Conservation (phyloP, 1,139 yeast genomes). For the Debaryomyces coudertii region DNA sequence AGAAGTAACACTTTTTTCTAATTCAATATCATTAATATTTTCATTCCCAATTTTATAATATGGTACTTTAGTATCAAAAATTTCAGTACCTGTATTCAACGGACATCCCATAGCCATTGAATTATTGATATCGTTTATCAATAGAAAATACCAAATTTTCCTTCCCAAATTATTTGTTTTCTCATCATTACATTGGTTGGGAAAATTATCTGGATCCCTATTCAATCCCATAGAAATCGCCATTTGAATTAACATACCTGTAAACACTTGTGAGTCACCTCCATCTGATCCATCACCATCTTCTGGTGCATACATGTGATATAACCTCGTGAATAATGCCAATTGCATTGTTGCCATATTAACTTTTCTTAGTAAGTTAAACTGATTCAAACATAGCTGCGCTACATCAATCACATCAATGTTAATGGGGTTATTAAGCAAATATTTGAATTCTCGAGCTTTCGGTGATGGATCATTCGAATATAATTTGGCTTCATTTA, state of each 20-base stretch:
- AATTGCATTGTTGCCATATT: constrained; percentile 56
- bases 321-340: constrained; percentile 39
- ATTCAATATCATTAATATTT: constrained; percentile 28
- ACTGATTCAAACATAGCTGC: constrained; percentile 40
- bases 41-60: constrained; percentile 34
- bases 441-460: constrained; percentile 28
- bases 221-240: constrained; percentile 50
- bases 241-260: constrained; percentile 42
- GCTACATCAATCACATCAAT: constrained; percentile 40
- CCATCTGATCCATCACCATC: constrained; percentile 55
- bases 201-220: constrained; percentile 40
- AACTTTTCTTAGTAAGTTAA: constrained; percentile 38
- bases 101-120: constrained; percentile 45
- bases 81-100: constrained; percentile 29
- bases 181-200: constrained; percentile 24
- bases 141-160: constrained; percentile 37
- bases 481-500: constrained; percentile 32
- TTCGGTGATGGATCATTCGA: constrained; percentile 26
- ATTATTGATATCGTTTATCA: constrained; percentile 41
- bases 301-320: constrained; percentile 50
- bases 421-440: constrained; percentile 35
- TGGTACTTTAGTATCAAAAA: constrained; percentile 41
- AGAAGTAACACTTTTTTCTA: constrained; percentile 26
- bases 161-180: constrained; percentile 35
- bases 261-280: constrained; percentile 45